Base-by-base conservation (phyloP, 345 rosid species). In the Brassica incana region DNA sequence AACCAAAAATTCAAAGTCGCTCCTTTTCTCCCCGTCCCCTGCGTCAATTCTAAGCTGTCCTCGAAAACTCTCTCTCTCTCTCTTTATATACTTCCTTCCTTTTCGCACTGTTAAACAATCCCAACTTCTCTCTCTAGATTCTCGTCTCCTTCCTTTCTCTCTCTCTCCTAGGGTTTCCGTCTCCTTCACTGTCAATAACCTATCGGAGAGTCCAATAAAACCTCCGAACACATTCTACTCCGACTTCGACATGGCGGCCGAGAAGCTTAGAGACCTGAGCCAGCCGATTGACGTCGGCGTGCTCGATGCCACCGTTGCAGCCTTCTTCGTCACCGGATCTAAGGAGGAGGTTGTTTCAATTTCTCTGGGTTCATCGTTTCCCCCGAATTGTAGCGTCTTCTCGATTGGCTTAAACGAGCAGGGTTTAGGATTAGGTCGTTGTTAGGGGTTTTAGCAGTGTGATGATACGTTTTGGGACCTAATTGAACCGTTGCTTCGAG, bases 281-380 rank as follows among this genome's bases (percentile, higher is more conserved):
- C 90, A 89, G 83, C 93, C 97, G 74, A 92, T 96, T 80, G 98
- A 96, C 84, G 99, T 93, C 73, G 81, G 79, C 77, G 76, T 93
- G 74, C 98, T 93, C 76, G 97, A 96, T 79, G 97, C 97, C 43
- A 96, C 99, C 68, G 98, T 96, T 63, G 94, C 97, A 52, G 99
- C 99, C 75, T 96, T 96, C 88, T 96, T 93, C n/a, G 99, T 97
- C 83, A 96, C 99, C 78, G 98, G 99, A 96, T 96, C 99, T 86
- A 96, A 96, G 67, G 97, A 93, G 48, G 99, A 96, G 98, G 99
- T 96, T 23, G n/a, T 71, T 61, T 15, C 74, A 48, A 71, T 77
- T 67, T 81, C 72, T 64, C 58, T 40, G 0, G 48, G 0, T 9
- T 36, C 8, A 54, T 15, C 40, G 12, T 40, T 40, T 40, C 48